These are phyloP conservation scores for Blastobotrys apis DNA, from an alignment of 1,139 yeast genomes.

Conservation along the genomic window DNA sequence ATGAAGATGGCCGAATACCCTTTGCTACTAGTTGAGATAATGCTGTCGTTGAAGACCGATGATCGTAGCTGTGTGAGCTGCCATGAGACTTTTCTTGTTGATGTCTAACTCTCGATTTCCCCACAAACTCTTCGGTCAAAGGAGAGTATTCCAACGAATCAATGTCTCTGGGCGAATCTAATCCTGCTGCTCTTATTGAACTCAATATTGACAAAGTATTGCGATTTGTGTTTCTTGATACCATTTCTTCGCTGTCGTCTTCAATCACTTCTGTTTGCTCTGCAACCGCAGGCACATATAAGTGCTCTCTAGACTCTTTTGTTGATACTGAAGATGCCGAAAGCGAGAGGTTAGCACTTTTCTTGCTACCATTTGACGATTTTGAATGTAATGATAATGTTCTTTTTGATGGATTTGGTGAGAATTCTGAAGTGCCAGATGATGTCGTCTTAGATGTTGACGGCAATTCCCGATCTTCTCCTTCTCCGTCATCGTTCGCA, in stretches of 20 bases:
- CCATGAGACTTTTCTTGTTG: neutral
- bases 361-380: conserved; percentile 6
- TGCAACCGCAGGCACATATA: too few species aligned
- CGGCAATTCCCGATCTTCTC: conserved; percentile 5
- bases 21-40: conserved; percentile 12
- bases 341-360: neutral
- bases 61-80: conserved; percentile 14
- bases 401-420: neutral
- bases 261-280: too few species aligned
- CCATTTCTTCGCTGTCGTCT: neutral
- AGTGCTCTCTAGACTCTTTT: too few species aligned
- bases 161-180: conserved; percentile 1
- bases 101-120: neutral
- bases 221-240: neutral
- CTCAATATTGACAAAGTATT: conserved; percentile 1
- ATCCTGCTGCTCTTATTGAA: conserved; percentile 2
- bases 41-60: conserved; percentile 14
- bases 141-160: conserved; percentile 7
- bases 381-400: conserved; percentile 5
- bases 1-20: conserved; percentile 9
- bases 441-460: neutral
- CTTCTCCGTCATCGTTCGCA: neutral
- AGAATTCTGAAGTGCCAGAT: neutral
- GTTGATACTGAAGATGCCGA: neutral
- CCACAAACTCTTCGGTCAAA: conserved; percentile 6